phyloP scores from a whole-genome alignment of 2,329 filamentous ascomycete genomes.

The Colletotrichum siamense region DNA sequence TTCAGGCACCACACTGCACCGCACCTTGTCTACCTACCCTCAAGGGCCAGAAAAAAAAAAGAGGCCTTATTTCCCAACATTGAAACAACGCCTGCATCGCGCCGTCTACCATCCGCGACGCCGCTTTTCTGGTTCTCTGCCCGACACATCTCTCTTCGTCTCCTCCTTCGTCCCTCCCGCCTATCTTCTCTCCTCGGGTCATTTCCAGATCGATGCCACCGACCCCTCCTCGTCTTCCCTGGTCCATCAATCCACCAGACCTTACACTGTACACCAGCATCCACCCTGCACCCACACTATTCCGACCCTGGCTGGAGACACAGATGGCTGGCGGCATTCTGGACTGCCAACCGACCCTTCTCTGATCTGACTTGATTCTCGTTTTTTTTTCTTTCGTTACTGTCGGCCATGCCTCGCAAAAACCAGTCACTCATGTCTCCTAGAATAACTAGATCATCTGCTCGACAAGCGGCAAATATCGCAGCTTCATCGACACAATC shows the following conservation, averaged over 20 bases:
- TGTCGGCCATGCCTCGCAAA: slow-evolving; percentile 18
- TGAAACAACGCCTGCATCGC: slow-evolving; percentile 15
- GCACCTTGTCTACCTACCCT: neutral
- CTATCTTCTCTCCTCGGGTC: neutral
- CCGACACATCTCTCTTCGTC: neutral
- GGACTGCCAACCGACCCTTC: neutral
- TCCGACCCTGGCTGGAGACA: slow-evolving; percentile 4
- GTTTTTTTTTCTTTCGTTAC: slow-evolving; percentile 16
- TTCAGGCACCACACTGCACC: slow-evolving; percentile 7
- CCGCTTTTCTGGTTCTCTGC: neutral
- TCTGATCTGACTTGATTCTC: slow-evolving; percentile 10
- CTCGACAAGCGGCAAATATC: slow-evolving; percentile 81
- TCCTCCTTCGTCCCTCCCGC: neutral
- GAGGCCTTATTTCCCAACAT: slow-evolving; percentile 18
- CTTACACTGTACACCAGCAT: slow-evolving; percentile 22
- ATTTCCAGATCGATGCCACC: neutral
- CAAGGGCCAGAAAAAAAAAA: slow-evolving; percentile 27
- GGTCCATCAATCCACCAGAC: slow-evolving; percentile 13
- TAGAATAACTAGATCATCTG: slow-evolving; percentile 95
- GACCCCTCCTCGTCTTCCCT: neutral
- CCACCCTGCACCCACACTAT: neutral
- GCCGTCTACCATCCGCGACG: neutral
- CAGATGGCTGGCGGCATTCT: slow-evolving; percentile 5
- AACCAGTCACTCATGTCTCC: slow-evolving; percentile 80
- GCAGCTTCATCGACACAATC: slow-evolving; percentile 51